These are phyloP conservation scores for Suillus subaureus DNA, from an alignment of 768 basidiomycete species.

Conservation along the genomic window DNA sequence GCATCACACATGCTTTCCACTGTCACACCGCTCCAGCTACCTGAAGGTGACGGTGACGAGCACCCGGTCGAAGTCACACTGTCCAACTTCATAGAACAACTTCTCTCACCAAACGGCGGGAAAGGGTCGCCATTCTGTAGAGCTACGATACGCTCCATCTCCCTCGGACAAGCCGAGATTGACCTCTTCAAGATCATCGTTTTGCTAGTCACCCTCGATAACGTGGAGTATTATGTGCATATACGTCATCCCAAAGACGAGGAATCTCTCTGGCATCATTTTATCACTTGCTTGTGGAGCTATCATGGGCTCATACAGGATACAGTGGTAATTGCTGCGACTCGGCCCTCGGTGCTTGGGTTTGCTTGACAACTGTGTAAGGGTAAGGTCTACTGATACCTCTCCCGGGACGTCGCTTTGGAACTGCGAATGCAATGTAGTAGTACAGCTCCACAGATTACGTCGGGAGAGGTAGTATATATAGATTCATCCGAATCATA, in stretches of 20 bases:
- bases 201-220: neutral
- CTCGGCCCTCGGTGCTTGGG: neutral
- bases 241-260: neutral
- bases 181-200: neutral
- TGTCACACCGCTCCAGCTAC: neutral
- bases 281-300: neutral
- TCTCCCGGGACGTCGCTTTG: neutral
- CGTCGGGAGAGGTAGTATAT: neutral
- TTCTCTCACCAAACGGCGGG: neutral
- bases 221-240: neutral
- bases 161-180: constrained; percentile 1
- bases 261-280: neutral
- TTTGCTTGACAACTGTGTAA: neutral
- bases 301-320: neutral
- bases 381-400: neutral
- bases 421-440: neutral
- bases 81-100: constrained; percentile 1
- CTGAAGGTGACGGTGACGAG: neutral
- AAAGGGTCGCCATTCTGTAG: neutral
- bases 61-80: neutral
- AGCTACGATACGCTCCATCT: neutral
- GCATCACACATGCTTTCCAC: neutral
- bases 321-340: neutral
- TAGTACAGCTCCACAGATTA: neutral
- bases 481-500: neutral